Conservation (phyloP, 306 rosid species). For the Comarum palustre region DNA sequence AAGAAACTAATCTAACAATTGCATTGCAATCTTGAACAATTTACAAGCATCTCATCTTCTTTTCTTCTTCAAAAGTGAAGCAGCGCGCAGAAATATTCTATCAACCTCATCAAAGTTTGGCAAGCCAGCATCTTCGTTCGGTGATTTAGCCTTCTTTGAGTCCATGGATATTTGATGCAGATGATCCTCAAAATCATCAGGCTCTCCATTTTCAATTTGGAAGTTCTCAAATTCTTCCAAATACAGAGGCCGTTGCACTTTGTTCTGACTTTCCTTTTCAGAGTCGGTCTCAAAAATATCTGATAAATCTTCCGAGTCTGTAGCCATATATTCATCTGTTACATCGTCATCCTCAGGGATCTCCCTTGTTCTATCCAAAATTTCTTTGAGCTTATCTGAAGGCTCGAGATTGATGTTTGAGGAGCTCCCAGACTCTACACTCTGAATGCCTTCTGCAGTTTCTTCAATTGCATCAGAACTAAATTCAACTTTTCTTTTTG, state of each 20-base stretch:
- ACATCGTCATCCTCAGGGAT: conserved; percentile 43
- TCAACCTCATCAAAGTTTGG: conserved; percentile 78
- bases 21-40: conserved; percentile 1
- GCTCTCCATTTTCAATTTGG: conserved; percentile 42
- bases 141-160: conserved; percentile 34
- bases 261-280: conserved; percentile 44
- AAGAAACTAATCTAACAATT: neutral
- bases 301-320: conserved; percentile 61
- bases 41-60: conserved; percentile 36
- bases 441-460: conserved; percentile 33
- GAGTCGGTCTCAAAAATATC: conserved; percentile 76
- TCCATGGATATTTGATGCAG: conserved; percentile 55
- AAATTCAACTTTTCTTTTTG: conserved; percentile 37
- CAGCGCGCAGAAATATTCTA: conserved; percentile 61
- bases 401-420: conserved; percentile 37
- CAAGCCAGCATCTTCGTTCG: conserved; percentile 31
- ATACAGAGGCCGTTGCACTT: conserved; percentile 60
- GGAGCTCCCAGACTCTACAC: conserved; percentile 24
- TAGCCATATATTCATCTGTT: conserved; percentile 42
- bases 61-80: conserved; percentile 63
- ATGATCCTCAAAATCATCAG: conserved; percentile 68
- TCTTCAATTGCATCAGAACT: conserved; percentile 35
- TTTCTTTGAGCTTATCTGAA: conserved; percentile 36
- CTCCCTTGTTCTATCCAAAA: conserved; percentile 26
- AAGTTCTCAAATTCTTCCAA: conserved; percentile 71